phyloP scores from a whole-genome alignment of 192 early-diverging fungal genomes.

The Gigaspora rosea region DNA sequence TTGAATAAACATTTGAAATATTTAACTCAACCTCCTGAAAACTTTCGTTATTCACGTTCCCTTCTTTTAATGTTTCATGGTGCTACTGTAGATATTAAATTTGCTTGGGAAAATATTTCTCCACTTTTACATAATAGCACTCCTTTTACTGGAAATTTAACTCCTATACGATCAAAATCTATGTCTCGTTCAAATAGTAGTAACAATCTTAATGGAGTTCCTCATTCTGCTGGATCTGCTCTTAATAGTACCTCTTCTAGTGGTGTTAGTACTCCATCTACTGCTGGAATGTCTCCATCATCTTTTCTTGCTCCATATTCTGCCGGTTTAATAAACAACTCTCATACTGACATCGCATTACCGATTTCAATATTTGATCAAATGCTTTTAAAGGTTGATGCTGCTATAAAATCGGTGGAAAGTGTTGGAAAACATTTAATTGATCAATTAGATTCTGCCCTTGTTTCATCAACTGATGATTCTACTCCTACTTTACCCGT shows the following conservation, averaged over 20 bases:
- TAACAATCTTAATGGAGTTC: constrained; percentile 5
- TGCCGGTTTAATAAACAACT: background rate
- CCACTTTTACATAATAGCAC: constrained; percentile 41
- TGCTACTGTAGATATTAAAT: constrained; percentile 44
- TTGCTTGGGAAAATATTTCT: constrained; percentile 46
- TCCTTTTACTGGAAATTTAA: constrained; percentile 23
- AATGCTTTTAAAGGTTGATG: constrained; percentile 22
- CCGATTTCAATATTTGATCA: constrained; percentile 5
- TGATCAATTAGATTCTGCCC: constrained; percentile 5
- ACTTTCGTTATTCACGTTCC: constrained; percentile 41
- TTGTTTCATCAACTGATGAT: background rate
- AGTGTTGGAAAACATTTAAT: constrained; percentile 12
- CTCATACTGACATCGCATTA: background rate
- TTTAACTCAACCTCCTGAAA: constrained; percentile 41
- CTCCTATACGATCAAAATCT: constrained; percentile 32
- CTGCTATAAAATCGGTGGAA: constrained; percentile 17
- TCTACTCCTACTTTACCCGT: background rate
- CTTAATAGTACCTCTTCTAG: background rate
- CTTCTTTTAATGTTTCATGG: constrained; percentile 48
- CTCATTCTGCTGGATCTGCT: background rate
- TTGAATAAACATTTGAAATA: constrained; percentile 41
- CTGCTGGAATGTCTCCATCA: background rate
- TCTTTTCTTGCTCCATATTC: background rate
- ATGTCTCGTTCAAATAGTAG: constrained; percentile 31
- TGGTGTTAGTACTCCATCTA: constrained; percentile 1